A percentile compares a stretch with the other conserved stretches of the same genome.
Evolutionary conservation across 2,329 filamentous ascomycete genomes (phyloP).

Genomic region (Aspergillus niger): DNA sequence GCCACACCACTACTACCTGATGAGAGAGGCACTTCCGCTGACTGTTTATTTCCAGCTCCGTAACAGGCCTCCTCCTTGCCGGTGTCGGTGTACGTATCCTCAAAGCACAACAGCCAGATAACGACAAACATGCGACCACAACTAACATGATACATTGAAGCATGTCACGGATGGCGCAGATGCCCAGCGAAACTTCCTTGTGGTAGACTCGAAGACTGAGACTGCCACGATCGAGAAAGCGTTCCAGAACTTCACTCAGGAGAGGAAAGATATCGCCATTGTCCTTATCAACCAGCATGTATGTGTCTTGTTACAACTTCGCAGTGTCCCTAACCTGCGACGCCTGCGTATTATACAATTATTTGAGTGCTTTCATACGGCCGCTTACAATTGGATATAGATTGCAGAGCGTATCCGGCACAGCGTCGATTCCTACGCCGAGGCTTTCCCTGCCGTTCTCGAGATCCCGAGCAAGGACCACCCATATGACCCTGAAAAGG

Average conservation of each 20-base stretch:
- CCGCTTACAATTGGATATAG: conserved; percentile 49
- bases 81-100: conserved; percentile 77
- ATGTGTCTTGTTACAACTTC: conserved; percentile 29
- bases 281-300: conserved; percentile 98
- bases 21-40: conserved; percentile 11
- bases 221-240: conserved; percentile 82
- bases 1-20: background rate
- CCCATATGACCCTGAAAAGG: conserved; percentile 98
- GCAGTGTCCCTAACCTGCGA: background rate
- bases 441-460: conserved; percentile 91
- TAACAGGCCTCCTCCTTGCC: conserved; percentile 91
- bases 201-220: conserved; percentile 93
- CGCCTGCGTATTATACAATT: too few relatives aligned
- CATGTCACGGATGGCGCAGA: conserved; percentile 89
- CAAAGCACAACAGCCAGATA: background rate
- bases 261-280: conserved; percentile 96
- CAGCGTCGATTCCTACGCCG: conserved; percentile 85
- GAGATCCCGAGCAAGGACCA: conserved; percentile 99
- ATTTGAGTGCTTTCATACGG: background rate
- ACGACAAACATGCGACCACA: background rate
- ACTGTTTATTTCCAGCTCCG: conserved; percentile 66
- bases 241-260: conserved; percentile 83
- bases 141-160: conserved; percentile 49
- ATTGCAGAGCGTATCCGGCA: conserved; percentile 92
- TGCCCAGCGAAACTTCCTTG: conserved; percentile 94